Evolutionary conservation across 1,139 yeast genomes (phyloP), one percentile per base, ranked within the genome.

Genomic region (Yamadazyma sp.): DNA sequence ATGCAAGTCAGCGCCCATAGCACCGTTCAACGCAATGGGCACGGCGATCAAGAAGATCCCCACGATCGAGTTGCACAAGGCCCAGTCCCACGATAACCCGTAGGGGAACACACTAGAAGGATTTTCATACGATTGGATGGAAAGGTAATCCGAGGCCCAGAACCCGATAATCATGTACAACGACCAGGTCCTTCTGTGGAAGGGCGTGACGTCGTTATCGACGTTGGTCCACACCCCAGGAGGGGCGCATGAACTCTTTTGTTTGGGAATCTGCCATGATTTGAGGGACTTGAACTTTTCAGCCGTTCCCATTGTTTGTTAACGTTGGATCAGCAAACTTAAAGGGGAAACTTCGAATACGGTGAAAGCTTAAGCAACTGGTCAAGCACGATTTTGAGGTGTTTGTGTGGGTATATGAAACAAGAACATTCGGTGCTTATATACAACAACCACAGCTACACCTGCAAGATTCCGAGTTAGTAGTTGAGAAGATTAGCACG

Each of bases 51-150:
- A 49, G 9, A 61, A 39, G 56, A 59, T 59, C 12, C 68, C 70
- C 10, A 64, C 50, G 31, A 61, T 58, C 32, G 55, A 51, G 25
- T 56, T 52, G 15, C 55, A 39, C 24, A 64, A 46, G 12, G 69
- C 66, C 41, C 61, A 61, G 42, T 57, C 50, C 60, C 64, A 61
- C 2, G 65, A 56, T 40, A 64, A 44, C 16, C 69, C 69, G 7
- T 38, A 34, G 4, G 39, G 35, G n/a, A 48, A 28, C 5, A 42
- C 40, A 20, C 41, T 30, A 6, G 50, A 46, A 15, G 51, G 50
- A 25, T 40, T 39, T 30, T 47, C 48, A 31, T 39, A 48, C 15
- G 46, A 41, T 23, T 44, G 48, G 6, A 48, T 44, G 2, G 50
- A 47, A 12, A 47, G 37, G 36, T 47, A 47, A 33, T 48, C 51